These are phyloP conservation scores for Teunomyces tritomae DNA, from an alignment of 805 yeast species.

Conservation along the genomic window DNA sequence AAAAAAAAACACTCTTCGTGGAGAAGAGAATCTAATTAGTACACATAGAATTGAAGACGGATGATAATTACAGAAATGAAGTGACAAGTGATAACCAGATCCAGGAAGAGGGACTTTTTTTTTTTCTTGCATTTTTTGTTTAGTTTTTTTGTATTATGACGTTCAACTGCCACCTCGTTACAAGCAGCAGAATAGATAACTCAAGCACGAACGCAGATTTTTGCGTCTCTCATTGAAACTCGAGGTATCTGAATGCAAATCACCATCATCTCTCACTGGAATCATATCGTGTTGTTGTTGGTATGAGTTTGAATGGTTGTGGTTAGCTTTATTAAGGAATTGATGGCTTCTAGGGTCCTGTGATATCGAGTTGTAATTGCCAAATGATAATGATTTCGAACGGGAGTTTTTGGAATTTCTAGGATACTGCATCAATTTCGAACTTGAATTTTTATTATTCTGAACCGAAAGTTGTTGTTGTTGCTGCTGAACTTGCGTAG, in stretches of 20 bases:
- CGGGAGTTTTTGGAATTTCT: conserved; percentile 13
- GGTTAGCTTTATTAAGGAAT: conserved; percentile 18
- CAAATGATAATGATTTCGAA: conserved; percentile 15
- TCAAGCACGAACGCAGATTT: conserved; percentile 6
- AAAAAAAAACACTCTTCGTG: not conserved
- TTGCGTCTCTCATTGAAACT: conserved; percentile 22
- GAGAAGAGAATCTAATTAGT: conserved; percentile 1
- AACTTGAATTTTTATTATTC: conserved; percentile 3
- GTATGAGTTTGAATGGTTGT: conserved; percentile 16
- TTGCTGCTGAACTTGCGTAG: conserved; percentile 16
- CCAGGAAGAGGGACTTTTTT: not conserved
- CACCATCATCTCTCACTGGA: conserved; percentile 35
- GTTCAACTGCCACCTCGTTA: not conserved
- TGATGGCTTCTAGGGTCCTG: conserved; percentile 18
- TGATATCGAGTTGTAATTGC: conserved; percentile 19
- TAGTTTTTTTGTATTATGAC: not conserved
- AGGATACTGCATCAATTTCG: conserved; percentile 10
- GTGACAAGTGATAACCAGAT: not conserved
- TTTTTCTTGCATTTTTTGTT: not conserved
- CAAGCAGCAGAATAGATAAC: conserved; percentile 1
- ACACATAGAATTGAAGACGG: conserved; percentile 2
- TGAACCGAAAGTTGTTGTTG: conserved; percentile 15
- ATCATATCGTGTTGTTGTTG: conserved; percentile 29
- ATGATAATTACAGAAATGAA: not conserved
- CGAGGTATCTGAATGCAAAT: conserved; percentile 39